Evolutionary conservation across 2,329 filamentous ascomycete genomes (phyloP).

Genomic region (Trichoderma breve): DNA sequence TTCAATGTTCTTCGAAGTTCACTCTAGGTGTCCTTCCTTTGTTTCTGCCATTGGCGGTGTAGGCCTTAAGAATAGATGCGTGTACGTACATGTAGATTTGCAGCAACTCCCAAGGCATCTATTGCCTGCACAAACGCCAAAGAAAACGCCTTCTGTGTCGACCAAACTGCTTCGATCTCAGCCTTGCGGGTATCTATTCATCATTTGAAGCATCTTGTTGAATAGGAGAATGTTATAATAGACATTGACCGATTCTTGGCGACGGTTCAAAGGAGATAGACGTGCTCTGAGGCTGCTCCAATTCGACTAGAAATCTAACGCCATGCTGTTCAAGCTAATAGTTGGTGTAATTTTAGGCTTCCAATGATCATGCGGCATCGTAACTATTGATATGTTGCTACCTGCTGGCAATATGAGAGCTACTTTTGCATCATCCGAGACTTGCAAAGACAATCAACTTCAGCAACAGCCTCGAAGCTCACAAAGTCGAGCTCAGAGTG

Average conservation of each 20-base stretch:
- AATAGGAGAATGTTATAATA: neutral
- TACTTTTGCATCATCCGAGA: neutral
- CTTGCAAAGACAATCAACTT: neutral
- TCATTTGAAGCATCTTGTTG: neutral
- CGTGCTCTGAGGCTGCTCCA: neutral
- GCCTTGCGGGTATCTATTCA: neutral
- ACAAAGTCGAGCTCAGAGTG: neutral
- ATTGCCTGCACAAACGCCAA: neutral
- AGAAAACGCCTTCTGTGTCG: neutral
- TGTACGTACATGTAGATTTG: neutral
- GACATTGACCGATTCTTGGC: neutral
- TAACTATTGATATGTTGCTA: neutral
- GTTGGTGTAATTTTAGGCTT: neutral
- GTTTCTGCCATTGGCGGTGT: neutral
- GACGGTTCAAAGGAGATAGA: neutral
- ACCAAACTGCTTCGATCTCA: neutral
- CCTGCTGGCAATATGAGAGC: neutral
- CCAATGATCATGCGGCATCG: neutral
- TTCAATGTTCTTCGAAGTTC: neutral
- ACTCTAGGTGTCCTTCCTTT: neutral
- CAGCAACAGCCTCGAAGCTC: neutral
- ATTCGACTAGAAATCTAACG: neutral
- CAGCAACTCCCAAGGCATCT: neutral
- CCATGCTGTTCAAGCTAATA: neutral
- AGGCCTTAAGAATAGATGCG: too few species aligned